Base-by-base conservation (phyloP, 108 stramenopile species). In the Skeletonema grethae region DNA sequence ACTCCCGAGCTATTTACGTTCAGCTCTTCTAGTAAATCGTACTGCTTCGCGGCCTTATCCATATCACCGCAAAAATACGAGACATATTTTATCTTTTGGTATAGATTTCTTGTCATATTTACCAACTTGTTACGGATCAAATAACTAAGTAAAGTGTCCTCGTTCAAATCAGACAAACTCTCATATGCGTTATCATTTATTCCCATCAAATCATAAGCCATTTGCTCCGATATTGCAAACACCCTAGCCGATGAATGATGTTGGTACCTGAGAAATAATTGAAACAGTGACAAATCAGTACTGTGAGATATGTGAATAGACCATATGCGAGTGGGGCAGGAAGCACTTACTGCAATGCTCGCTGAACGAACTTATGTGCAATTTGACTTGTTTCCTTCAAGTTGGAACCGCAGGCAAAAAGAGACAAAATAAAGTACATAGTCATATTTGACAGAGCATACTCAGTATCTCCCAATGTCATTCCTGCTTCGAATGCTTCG, bases 321-420 rank as follows among this genome's bases (percentile, higher is more conserved):
- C 32, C 32, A 34, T 7, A 32, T 61, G 53, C 10, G 22, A 7
- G n/a, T 10, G 35, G 7, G 12, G 16, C 20, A 45, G 13, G 28
- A 15, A 60, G 11, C 10, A 18, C 13, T 39, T 28, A 18, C 25
- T 61, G 18, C 35, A 29, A 12, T 13, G 34, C 53, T 25, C 28
- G 31, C 22, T 57, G 43, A 35, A 38, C 9, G 22, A 29, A 36
- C 39, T 39, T 34, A 30, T 48, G 20, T 35, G 36, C n/a, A 18
- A 45, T 25, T 50, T 48, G 25, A 11, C 18, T n/a, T 25, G 35
- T 12, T 5, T 41, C 60, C 66, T 55, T 57, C 15, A 75, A 29
- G 41, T 75, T 68, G 32, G 45, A 61, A 1, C 76, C 76, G 32
- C 71, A 77, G 62, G 56, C 63, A 22, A 61, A 67, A 8, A 66